Conservation (phyloP, 257 asterid species). For the Plantago major region DNA sequence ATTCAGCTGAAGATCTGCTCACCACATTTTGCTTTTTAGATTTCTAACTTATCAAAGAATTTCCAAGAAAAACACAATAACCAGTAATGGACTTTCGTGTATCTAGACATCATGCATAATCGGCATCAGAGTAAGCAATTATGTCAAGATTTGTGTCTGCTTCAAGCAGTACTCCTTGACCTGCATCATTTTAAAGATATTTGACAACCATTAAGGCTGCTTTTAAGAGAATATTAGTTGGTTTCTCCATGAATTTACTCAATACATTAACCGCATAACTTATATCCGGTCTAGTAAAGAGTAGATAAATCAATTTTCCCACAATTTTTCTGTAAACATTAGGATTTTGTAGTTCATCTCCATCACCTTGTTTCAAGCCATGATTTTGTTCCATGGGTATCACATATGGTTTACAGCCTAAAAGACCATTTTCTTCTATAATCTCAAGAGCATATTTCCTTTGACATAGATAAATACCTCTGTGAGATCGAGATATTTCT, state of each 20-base stretch:
- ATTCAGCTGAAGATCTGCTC: neutral
- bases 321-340: neutral
- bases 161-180: neutral
- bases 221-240: neutral
- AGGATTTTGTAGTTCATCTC: neutral
- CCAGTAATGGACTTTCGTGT: neutral
- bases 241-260: neutral
- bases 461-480: neutral
- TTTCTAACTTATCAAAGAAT: neutral
- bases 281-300: neutral
- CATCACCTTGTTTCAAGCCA: neutral
- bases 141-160: too few species aligned
- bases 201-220: too few species aligned
- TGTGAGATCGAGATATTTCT: neutral
- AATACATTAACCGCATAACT: neutral
- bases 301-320: neutral
- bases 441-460: neutral
- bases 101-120: neutral
- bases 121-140: neutral
- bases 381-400: too few species aligned
- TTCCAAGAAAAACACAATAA: neutral
- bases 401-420: neutral
- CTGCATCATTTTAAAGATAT: neutral
- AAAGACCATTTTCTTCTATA: neutral
- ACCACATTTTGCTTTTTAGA: neutral